Evolutionary conservation across 2,329 filamentous ascomycete genomes (phyloP).

Genomic region (Ampelomyces quisqualis): DNA sequence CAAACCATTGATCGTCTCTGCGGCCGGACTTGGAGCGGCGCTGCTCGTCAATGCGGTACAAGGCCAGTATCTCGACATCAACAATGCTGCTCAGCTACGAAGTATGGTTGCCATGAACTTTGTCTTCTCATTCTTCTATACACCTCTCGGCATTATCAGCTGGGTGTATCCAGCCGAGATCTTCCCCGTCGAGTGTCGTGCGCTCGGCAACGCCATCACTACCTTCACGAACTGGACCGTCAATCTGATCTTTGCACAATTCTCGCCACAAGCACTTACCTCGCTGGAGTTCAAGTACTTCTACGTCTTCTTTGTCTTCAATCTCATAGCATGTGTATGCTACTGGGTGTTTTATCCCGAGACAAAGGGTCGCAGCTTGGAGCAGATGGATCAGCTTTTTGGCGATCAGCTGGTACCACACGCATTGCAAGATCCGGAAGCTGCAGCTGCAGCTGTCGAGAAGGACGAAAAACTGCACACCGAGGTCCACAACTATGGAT

Average conservation of each 20-base stretch:
- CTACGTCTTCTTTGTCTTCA: slow-evolving; percentile 49
- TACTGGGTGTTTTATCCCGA: slow-evolving; percentile 35
- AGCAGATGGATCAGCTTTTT: slow-evolving; percentile 38
- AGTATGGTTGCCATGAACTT: slow-evolving; percentile 53
- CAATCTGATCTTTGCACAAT: slow-evolving; percentile 53
- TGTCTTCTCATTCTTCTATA: slow-evolving; percentile 50
- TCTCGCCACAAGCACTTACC: slow-evolving; percentile 47
- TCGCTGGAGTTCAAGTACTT: slow-evolving; percentile 50
- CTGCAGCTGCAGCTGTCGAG: slow-evolving; percentile 29
- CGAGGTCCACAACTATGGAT: neutral
- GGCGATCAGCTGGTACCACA: slow-evolving; percentile 41
- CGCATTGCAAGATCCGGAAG: slow-evolving; percentile 38
- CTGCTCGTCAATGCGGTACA: slow-evolving; percentile 44
- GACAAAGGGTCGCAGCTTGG: slow-evolving; percentile 31
- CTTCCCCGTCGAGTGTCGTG: slow-evolving; percentile 49
- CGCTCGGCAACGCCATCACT: slow-evolving; percentile 47
- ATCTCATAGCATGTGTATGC: slow-evolving; percentile 41
- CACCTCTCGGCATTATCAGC: slow-evolving; percentile 49
- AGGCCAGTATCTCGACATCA: slow-evolving; percentile 40
- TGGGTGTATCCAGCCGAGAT: slow-evolving; percentile 53
- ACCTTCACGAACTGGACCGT: slow-evolving; percentile 51
- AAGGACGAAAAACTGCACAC: slow-evolving; percentile 15
- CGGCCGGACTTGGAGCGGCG: slow-evolving; percentile 44
- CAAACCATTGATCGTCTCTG: slow-evolving; percentile 51
- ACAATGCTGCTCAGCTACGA: slow-evolving; percentile 43